Conservation (phyloP, 352 stramenopile species). For the Pythium dissimile region DNA sequence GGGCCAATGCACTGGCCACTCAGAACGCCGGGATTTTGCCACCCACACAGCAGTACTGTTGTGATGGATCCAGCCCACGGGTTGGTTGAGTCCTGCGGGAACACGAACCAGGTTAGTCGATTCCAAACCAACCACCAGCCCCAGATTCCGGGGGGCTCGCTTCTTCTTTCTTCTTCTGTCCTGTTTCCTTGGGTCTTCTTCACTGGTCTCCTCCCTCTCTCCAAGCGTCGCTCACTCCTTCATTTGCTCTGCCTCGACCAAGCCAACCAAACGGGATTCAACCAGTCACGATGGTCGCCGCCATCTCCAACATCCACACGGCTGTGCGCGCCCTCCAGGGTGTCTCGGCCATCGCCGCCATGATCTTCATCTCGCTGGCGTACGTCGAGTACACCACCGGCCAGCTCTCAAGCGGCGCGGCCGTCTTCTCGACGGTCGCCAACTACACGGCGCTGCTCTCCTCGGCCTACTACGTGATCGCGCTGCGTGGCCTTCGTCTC, state of each 20-base stretch:
- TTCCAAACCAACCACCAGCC: too few relatives aligned
- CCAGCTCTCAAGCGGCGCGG: constrained; percentile 32
- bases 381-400: constrained; percentile 40
- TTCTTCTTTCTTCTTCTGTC: not conserved
- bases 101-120: too few relatives aligned
- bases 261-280: constrained; percentile 2
- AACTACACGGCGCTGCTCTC: constrained; percentile 41
- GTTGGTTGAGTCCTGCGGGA: too few relatives aligned
- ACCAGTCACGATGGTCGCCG: not conserved
- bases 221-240: not conserved
- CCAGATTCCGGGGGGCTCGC: not conserved
- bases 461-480: constrained; percentile 34
- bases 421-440: constrained; percentile 35
- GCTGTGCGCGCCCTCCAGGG: constrained; percentile 29
- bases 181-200: not conserved
- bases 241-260: constrained; percentile 24
- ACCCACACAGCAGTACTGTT: too few relatives aligned
- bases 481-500: constrained; percentile 20
- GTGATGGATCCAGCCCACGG: too few relatives aligned
- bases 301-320: too few relatives aligned
- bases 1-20: too few relatives aligned
- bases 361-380: constrained; percentile 45
- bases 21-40: too few relatives aligned
- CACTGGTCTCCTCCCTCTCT: not conserved
- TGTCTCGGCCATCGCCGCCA: constrained; percentile 27